Conservation (phyloP, 306 rosid genomes). For the Fagus sylvatica region DNA sequence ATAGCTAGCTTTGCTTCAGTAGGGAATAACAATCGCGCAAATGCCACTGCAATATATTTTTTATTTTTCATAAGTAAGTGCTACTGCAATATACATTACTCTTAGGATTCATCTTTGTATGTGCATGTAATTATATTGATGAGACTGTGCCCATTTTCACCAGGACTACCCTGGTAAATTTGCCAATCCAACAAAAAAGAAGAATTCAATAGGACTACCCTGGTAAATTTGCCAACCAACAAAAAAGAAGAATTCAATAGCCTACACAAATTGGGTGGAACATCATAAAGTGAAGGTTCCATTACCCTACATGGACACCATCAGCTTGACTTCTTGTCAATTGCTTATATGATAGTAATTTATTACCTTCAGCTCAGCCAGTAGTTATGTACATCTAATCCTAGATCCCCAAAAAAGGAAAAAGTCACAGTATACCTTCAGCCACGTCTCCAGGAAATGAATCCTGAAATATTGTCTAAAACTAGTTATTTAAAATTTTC, state of each 20-base stretch:
- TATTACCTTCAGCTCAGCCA: neutral
- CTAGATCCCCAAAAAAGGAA: neutral
- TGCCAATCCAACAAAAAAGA: neutral
- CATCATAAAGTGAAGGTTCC: neutral
- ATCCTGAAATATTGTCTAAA: neutral
- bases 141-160: neutral
- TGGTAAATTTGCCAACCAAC: neutral
- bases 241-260: neutral
- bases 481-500: too few species aligned
- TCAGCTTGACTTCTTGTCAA: neutral
- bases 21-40: constrained; percentile 73
- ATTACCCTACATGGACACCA: neutral
- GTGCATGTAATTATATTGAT: neutral
- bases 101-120: neutral
- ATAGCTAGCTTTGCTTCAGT: constrained; percentile 83
- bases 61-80: too few species aligned
- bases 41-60: constrained; percentile 56
- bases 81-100: neutral
- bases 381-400: neutral
- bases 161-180: neutral
- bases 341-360: neutral
- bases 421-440: neutral
- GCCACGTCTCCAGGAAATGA: neutral
- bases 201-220: neutral
- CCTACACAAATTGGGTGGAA: neutral